Conservation (phyloP, 163 green algal genomes). For the Chlamydomonas reinhardtii region DNA sequence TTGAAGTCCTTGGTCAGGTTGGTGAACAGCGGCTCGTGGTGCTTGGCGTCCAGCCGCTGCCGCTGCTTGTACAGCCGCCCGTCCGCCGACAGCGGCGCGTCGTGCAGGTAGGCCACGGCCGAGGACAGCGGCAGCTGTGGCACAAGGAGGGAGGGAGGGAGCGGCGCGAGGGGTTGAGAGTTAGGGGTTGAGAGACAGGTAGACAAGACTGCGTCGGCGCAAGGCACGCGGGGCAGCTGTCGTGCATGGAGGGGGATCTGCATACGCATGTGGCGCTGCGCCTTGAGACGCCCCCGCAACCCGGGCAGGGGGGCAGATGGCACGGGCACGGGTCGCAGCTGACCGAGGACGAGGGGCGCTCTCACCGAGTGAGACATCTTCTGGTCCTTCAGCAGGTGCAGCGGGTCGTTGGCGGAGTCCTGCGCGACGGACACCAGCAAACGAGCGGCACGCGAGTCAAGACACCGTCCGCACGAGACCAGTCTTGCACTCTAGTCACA, state of each 20-base stretch:
- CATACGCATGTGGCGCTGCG: no score
- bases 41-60: constrained; percentile 81
- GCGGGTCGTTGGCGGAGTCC: constrained; percentile 91
- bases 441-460: neutral
- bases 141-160: neutral
- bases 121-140: constrained; percentile 86
- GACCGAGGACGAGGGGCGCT: no score
- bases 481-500: no score
- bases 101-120: constrained; percentile 80
- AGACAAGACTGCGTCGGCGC: no score
- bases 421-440: constrained; percentile 12
- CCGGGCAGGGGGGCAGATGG: no score
- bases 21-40: constrained; percentile 94
- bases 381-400: constrained; percentile 88
- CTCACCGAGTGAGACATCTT: constrained; percentile 90
- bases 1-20: constrained; percentile 93
- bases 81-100: constrained; percentile 54
- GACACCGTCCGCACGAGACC: no score
- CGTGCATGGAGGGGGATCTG: no score
- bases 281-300: no score
- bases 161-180: neutral
- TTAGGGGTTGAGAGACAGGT: neutral
- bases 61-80: constrained; percentile 76
- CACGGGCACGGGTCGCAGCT: no score
- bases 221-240: no score